phyloP scores from a whole-genome alignment of 257 asterid genomes.

The Voacanga thouarsii region DNA sequence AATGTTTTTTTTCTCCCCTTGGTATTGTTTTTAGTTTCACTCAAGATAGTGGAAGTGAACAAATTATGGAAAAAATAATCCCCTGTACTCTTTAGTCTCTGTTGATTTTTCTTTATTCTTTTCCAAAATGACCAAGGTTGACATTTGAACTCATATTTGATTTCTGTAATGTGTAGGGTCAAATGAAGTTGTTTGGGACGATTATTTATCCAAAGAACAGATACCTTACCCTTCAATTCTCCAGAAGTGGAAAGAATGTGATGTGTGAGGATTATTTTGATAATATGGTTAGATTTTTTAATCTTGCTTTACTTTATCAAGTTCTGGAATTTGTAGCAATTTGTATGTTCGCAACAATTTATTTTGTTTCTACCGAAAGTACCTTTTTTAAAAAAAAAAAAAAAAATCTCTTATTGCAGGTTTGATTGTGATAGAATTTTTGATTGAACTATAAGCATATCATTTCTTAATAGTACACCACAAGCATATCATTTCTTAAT shows the following conservation, averaged over 20 bases:
- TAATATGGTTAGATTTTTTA: constrained; percentile 56
- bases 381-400: too few relatives aligned
- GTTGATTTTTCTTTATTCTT: not conserved
- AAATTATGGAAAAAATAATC: not conserved
- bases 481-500: not conserved
- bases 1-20: not conserved
- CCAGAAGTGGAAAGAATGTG: constrained; percentile 85
- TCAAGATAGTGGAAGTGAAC: not conserved
- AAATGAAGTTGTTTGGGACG: constrained; percentile 91
- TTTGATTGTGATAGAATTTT: not conserved
- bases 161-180: constrained; percentile 55
- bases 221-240: constrained; percentile 79
- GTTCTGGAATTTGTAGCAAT: not conserved
- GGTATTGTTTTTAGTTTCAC: not conserved
- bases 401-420: not conserved
- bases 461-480: not conserved
- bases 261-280: constrained; percentile 85
- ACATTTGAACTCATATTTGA: not conserved
- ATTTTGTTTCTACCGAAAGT: not conserved
- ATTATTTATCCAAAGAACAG: constrained; percentile 80
- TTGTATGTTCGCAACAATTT: not conserved
- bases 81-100: not conserved
- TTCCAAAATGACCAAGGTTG: not conserved
- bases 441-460: not conserved
- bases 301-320: not conserved